phyloP scores from a whole-genome alignment of 331 rosid species.

The Stylosanthes scabra region DNA sequence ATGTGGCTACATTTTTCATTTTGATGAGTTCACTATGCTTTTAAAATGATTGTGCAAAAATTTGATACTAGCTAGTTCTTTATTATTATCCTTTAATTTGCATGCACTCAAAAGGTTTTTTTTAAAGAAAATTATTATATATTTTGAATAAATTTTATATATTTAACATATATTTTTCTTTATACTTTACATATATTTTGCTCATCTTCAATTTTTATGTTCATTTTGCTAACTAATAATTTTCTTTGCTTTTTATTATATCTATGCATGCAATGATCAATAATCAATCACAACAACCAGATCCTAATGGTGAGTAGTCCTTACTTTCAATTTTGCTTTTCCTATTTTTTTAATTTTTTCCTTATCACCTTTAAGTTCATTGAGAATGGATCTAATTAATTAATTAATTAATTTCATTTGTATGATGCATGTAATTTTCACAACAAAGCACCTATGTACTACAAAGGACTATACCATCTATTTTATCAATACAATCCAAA shows the following conservation, averaged over 20 bases:
- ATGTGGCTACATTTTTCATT: not conserved
- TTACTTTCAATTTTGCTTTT: not conserved
- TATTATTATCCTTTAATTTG: not conserved
- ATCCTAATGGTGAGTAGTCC: slow-evolving; percentile 79
- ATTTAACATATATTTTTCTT: not conserved
- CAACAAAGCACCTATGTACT: slow-evolving; percentile 57
- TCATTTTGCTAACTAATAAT: slow-evolving; percentile 16
- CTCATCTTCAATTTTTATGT: no score
- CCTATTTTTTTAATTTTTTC: not conserved
- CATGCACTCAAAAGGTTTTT: no score
- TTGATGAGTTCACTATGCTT: not conserved
- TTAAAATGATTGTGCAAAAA: not conserved
- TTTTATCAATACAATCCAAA: slow-evolving; percentile 65
- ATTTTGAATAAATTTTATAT: no score
- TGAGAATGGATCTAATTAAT: not conserved
- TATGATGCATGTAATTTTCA: slow-evolving; percentile 21
- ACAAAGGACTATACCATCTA: slow-evolving; percentile 54
- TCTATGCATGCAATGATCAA: slow-evolving; percentile 21
- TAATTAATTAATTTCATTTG: not conserved
- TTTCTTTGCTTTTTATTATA: slow-evolving; percentile 11
- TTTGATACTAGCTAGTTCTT: no score
- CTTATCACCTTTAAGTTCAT: not conserved
- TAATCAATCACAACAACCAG: slow-evolving; percentile 42
- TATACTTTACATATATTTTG: not conserved
- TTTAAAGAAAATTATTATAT: no score